Base-by-base conservation (phyloP, 2,329 filamentous ascomycete genomes). In the Fusarium sp. region DNA sequence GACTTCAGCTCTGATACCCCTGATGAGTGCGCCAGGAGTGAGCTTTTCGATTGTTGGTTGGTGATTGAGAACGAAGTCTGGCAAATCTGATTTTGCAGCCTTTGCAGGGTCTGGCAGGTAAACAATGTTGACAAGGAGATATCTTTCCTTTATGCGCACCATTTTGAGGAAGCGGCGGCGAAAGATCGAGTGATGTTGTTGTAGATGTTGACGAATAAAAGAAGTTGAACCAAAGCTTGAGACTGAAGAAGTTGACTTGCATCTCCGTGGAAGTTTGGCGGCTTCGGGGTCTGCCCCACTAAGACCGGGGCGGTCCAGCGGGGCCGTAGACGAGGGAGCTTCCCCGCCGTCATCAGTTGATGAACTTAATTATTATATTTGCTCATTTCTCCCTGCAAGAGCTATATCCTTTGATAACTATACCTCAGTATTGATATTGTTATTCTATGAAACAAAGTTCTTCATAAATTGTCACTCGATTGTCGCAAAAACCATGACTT, bases 91-190 rank as follows among this genome's bases (percentile, higher is more conserved):
- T 63, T 80, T 81, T 67, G 76, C 72, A 50, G 78, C 68, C 67
- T 76, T 77, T 14, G 78, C 71, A 14, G 84, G 71, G 17, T 89
- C 84, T 11, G 90, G 87, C 1, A 95, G 94, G 78, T 98, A 98
- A 50, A 98, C 87, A 73, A 98, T 94, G 80, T 97, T 94, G 70
- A 98, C 90, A n/a, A 98, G 90, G 22, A 99, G 89, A 81, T 99
- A 99, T 77, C 96, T 92, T 82, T 97, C 93, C 83, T 99, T 99
- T 75, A 98, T 90, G 79, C 96, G 94, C 67, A 99, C 96, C 96
- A 99, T 98, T 53, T 39, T 71, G 35, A 50, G 14, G 20, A 44
- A 38, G 4, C 22, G 14, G 22, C 20, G 44, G 25, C 4, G 7
- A 4, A 22, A 41, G 49, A 55, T 36, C n/a, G 45, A 15, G 36